Evolutionary conservation across 140 eudicot genomes (phyloP).

Genomic region (Bidens hawaiensis): DNA sequence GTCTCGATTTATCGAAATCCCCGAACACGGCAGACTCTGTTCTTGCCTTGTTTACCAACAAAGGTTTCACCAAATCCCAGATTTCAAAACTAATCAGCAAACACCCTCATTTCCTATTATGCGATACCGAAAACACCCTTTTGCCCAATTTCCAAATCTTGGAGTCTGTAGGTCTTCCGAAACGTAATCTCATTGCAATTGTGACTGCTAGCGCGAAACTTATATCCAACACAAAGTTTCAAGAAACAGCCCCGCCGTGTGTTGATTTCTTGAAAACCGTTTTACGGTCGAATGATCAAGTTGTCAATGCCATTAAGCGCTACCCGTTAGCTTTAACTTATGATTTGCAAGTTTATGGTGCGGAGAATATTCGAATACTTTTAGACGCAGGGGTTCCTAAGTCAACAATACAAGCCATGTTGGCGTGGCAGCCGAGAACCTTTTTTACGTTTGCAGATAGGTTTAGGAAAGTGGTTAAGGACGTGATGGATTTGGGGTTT

Average conservation of each 20-base stretch:
- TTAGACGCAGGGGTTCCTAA: slow-evolving; percentile 34
- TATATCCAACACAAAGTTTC: slow-evolving; percentile 9
- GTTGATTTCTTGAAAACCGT: slow-evolving; percentile 20
- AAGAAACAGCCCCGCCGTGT: slow-evolving; percentile 21
- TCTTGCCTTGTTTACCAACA: slow-evolving; percentile 23
- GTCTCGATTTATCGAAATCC: slow-evolving; percentile 27
- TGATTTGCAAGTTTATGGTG: slow-evolving; percentile 19
- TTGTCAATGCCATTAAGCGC: slow-evolving; percentile 18
- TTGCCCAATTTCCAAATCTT: slow-evolving; percentile 35
- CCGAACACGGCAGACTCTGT: slow-evolving; percentile 34
- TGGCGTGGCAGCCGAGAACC: slow-evolving; percentile 29
- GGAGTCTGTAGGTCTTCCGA: slow-evolving; percentile 27
- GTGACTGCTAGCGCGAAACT: slow-evolving; percentile 6
- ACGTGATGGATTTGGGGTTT: slow-evolving; percentile 36
- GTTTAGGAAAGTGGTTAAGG: slow-evolving; percentile 26
- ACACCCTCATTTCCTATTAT: slow-evolving; percentile 20
- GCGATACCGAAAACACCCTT: slow-evolving; percentile 28
- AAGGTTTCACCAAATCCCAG: slow-evolving; percentile 29
- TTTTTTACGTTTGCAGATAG: slow-evolving; percentile 19
- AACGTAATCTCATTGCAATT: slow-evolving; percentile 11
- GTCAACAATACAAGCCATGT: background rate
- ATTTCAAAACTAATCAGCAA: slow-evolving; percentile 12
- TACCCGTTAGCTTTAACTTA: slow-evolving; percentile 18
- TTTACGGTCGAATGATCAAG: slow-evolving; percentile 29
- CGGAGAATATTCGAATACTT: slow-evolving; percentile 25